Conservation (phyloP, 2,329 filamentous ascomycete species). For the Neonectria magnoliae region DNA sequence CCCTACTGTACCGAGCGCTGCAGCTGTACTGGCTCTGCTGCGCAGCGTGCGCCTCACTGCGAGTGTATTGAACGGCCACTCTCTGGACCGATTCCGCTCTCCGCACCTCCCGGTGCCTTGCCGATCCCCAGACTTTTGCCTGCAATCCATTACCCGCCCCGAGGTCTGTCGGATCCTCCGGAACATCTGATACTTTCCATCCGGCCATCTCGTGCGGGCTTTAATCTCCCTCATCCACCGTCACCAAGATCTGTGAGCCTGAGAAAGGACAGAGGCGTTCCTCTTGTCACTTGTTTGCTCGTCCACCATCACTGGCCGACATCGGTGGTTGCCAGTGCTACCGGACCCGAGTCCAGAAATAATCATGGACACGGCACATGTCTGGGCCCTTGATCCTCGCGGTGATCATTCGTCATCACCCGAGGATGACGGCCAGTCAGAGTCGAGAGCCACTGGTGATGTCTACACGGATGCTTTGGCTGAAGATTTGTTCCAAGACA, state of each 20-base stretch:
- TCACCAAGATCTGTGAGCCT: constrained; percentile 1
- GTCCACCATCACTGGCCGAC: neutral
- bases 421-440: constrained; percentile 29
- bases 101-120: neutral
- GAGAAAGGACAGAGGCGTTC: neutral
- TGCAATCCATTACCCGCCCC: constrained; percentile 23
- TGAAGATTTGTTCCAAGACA: constrained; percentile 41
- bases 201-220: constrained; percentile 1
- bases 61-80: constrained; percentile 6
- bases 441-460: constrained; percentile 23
- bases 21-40: neutral
- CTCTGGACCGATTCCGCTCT: constrained; percentile 10
- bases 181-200: constrained; percentile 27
- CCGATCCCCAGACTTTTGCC: constrained; percentile 28
- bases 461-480: constrained; percentile 31
- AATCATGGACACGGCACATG: constrained; percentile 28
- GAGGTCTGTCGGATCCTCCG: constrained; percentile 35
- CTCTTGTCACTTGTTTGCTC: neutral
- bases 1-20: constrained; percentile 8
- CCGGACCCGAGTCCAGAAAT: neutral
- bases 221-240: neutral
- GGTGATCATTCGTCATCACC: constrained; percentile 39
- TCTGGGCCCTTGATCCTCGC: constrained; percentile 29
- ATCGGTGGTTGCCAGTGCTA: neutral
- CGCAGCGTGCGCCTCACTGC: neutral